Conservation (phyloP, 2,329 filamentous ascomycete species). For the Ceratocystis eucalypticola region DNA sequence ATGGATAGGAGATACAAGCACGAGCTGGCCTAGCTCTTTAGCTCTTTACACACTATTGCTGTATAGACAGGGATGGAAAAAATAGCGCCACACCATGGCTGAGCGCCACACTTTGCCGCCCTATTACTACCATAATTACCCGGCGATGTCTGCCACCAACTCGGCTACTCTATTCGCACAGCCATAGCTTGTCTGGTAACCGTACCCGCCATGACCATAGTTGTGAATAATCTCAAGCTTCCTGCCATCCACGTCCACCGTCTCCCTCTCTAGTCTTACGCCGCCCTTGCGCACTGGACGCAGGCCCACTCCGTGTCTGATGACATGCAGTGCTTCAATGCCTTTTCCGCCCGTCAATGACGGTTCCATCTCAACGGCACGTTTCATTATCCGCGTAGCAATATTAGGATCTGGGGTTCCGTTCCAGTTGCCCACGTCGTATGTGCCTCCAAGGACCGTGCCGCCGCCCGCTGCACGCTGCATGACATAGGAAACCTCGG, state of each 20-base stretch:
- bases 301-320: conserved; percentile 72
- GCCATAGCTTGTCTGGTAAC: conserved; percentile 58
- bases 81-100: not conserved
- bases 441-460: conserved; percentile 74
- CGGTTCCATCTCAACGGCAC: conserved; percentile 53
- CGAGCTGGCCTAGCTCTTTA: not conserved
- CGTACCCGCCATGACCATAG: conserved; percentile 68
- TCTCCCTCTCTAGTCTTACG: conserved; percentile 54
- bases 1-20: not conserved
- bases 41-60: not conserved
- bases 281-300: conserved; percentile 62
- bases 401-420: conserved; percentile 63
- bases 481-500: conserved; percentile 73
- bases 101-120: not conserved
- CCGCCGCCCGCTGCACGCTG: conserved; percentile 66
- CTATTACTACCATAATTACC: not conserved
- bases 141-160: conserved; percentile 48
- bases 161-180: conserved; percentile 53
- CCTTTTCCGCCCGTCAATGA: conserved; percentile 51
- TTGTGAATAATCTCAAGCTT: conserved; percentile 66
- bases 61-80: not conserved
- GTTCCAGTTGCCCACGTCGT: conserved; percentile 70
- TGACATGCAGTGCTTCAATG: conserved; percentile 57
- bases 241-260: conserved; percentile 40
- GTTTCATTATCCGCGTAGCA: conserved; percentile 72